These are phyloP conservation scores for Heracleum sosnowskyi DNA, from an alignment of 129 eudicot genomes.

Conservation along the genomic window DNA sequence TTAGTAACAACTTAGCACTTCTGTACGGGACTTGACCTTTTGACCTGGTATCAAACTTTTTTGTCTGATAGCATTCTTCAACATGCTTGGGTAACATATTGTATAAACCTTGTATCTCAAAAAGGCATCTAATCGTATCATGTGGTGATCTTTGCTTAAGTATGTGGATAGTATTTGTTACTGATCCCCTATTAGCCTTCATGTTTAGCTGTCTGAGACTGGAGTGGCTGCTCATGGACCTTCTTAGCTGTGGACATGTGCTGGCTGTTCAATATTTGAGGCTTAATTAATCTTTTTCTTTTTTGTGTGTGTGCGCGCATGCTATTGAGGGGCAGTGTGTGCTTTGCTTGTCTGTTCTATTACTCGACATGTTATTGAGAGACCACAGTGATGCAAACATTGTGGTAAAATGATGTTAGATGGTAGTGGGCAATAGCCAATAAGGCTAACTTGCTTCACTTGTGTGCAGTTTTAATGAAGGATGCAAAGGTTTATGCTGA, in stretches of 20 bases:
- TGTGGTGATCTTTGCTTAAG: background rate
- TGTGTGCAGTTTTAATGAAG: constrained; percentile 67
- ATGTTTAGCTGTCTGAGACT: background rate
- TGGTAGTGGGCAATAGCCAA: constrained; percentile 83
- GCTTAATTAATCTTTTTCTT: background rate
- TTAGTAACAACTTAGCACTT: no score
- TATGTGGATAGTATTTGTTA: background rate
- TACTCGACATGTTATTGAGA: constrained; percentile 59
- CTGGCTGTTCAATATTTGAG: background rate
- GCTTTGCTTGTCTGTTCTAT: constrained; percentile 66
- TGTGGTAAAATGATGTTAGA: constrained; percentile 31
- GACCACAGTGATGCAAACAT: constrained; percentile 64
- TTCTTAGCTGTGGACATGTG: background rate
- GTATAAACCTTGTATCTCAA: no score
- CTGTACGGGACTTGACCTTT: no score
- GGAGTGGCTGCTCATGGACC: background rate
- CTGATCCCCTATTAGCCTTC: background rate
- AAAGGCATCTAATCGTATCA: background rate
- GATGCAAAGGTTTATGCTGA: constrained; percentile 61
- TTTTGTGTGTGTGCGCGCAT: constrained; percentile 28
- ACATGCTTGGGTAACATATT: background rate
- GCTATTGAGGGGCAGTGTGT: constrained; percentile 73
- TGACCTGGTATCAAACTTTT: background rate
- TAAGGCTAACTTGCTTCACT: constrained; percentile 62
- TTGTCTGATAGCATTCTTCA: background rate